These are phyloP conservation scores for Sporothrix phasma DNA, from an alignment of 2,329 filamentous ascomycete genomes.

Conservation along the genomic window DNA sequence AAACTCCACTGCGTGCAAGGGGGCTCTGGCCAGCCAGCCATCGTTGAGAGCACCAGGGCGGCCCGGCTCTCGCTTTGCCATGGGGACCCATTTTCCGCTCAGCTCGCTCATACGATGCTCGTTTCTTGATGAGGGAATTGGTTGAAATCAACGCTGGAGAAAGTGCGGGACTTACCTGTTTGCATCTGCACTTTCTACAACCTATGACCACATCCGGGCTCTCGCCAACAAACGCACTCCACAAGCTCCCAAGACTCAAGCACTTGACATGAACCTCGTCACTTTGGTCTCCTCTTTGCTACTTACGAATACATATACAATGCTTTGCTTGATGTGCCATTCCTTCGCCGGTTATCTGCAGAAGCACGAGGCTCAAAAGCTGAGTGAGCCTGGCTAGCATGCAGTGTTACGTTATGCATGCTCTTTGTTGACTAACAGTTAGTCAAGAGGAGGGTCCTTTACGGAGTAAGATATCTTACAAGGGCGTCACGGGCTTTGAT, in stretches of 20 bases:
- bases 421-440: background rate
- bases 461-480: no score
- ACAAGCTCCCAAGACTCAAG: background rate
- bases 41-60: conserved; percentile 8
- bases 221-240: background rate
- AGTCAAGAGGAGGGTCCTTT: background rate
- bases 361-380: background rate
- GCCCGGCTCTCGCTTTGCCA: conserved; percentile 12
- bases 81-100: background rate
- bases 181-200: background rate
- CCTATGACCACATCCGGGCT: background rate
- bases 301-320: no score
- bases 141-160: background rate
- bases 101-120: background rate
- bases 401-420: background rate
- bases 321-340: no score
- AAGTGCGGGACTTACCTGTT: background rate
- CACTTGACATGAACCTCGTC: no score
- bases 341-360: background rate
- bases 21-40: background rate
- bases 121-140: background rate
- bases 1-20: conserved; percentile 5
- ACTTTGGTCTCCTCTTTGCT: no score
- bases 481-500: background rate
- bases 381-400: background rate